A percentile compares a stretch with the other conserved stretches of the same genome.
Conservation (phyloP, 2,329 filamentous ascomycete genomes). For the Aspergillus ibericus region DNA sequence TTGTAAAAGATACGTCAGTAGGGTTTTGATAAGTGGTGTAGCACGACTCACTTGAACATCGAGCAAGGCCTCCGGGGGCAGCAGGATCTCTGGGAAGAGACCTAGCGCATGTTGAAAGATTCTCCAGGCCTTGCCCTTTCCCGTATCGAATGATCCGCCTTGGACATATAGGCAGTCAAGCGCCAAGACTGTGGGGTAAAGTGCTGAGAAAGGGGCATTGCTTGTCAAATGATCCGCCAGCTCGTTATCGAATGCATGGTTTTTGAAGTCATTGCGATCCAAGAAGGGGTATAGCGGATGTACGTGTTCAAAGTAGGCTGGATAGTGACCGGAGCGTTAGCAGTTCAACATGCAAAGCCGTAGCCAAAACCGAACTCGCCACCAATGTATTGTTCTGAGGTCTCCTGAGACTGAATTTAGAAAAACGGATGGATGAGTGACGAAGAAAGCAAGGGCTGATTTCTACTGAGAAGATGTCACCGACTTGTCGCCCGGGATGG, state of each 20-base stretch:
- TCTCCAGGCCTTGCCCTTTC: conserved; percentile 1
- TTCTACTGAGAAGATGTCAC: too few species aligned
- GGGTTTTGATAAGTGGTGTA: too few species aligned
- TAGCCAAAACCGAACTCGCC: too few species aligned
- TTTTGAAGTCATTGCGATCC: neutral
- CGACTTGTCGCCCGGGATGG: neutral
- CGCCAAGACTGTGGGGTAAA: neutral
- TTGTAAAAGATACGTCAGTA: neutral
- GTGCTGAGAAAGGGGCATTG: neutral
- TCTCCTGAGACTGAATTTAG: too few species aligned
- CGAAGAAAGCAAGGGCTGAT: too few species aligned
- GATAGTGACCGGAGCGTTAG: too few species aligned
- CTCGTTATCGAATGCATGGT: neutral
- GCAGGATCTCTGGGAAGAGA: neutral
- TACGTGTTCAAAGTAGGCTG: neutral
- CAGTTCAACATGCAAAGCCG: too few species aligned
- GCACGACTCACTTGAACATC: conserved; percentile 5
- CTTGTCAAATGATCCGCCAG: neutral
- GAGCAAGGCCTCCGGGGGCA: neutral
- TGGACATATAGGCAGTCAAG: neutral
- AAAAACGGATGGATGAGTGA: too few species aligned
- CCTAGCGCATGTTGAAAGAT: conserved; percentile 3
- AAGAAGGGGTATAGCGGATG: neutral
- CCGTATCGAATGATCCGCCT: neutral
- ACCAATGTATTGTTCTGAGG: too few species aligned